Percentiles rank a stretch among this genome's conserved stretches.
Evolutionary conservation across 352 stramenopile genomes (phyloP).

Genomic region (Globisporangium perplexum): DNA sequence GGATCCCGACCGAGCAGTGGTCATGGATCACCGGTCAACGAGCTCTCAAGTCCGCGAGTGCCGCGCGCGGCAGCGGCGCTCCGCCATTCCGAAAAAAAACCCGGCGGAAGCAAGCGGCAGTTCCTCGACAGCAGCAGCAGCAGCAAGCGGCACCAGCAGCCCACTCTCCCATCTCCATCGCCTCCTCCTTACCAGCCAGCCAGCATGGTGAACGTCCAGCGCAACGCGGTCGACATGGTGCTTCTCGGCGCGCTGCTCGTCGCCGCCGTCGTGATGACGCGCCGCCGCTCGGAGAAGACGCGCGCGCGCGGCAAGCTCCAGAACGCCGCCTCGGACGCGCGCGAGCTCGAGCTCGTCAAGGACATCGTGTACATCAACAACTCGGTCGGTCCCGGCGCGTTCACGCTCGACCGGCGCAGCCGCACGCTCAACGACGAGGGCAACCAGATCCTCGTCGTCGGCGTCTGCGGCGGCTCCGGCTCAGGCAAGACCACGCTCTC

Average conservation of each 20-base stretch:
- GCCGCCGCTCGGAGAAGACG: conserved; percentile 35
- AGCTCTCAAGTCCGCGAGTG: neutral
- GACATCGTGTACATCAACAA: conserved; percentile 86
- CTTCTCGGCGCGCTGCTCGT: conserved; percentile 40
- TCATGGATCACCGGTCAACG: no score
- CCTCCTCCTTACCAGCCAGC: neutral
- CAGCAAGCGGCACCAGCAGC: no score
- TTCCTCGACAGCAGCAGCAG: neutral
- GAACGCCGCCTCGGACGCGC: conserved; percentile 35
- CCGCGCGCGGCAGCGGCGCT: neutral
- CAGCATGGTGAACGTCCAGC: conserved; percentile 34
- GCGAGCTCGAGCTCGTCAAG: conserved; percentile 76
- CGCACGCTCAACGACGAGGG: conserved; percentile 41
- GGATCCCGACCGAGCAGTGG: neutral
- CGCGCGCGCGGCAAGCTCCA: conserved; percentile 38
- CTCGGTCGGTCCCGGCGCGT: conserved; percentile 34
- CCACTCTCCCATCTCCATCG: neutral
- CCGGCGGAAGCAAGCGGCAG: neutral
- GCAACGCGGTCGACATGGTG: conserved; percentile 35
- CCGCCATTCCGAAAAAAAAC: conserved; percentile 2
- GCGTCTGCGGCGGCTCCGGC: conserved; percentile 89
- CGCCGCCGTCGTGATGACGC: conserved; percentile 38
- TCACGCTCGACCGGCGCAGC: conserved; percentile 34
- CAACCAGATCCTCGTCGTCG: conserved; percentile 85
- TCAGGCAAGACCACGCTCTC: conserved; percentile 92